These are phyloP conservation scores for Boletus huronensis DNA, from an alignment of 768 basidiomycete species.

Conservation along the genomic window DNA sequence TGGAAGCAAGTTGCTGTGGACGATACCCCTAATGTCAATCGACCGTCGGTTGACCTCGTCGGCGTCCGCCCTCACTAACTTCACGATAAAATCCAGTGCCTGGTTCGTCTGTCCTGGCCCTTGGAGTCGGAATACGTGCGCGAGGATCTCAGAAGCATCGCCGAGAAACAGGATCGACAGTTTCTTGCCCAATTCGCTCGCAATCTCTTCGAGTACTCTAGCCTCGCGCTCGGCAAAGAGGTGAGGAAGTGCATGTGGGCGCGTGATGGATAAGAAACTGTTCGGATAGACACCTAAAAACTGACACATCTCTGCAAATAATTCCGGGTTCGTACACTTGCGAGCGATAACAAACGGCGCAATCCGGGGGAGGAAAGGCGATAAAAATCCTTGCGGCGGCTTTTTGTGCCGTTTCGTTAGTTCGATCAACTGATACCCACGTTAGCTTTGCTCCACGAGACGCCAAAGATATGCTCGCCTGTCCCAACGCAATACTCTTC, in stretches of 20 bases:
- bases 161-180: conserved; percentile 51
- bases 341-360: conserved; percentile 61
- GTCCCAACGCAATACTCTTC: conserved; percentile 63
- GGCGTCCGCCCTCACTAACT: conserved; percentile 50
- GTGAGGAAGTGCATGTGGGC: conserved; percentile 62
- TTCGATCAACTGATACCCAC: conserved; percentile 47
- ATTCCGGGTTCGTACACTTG: conserved; percentile 52
- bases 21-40: conserved; percentile 45
- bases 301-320: conserved; percentile 65
- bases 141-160: conserved; percentile 58
- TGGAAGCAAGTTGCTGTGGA: conserved; percentile 64
- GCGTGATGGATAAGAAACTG: conserved; percentile 63
- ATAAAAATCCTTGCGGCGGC: conserved; percentile 59
- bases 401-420: conserved; percentile 59
- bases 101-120: conserved; percentile 53
- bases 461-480: conserved; percentile 40
- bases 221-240: conserved; percentile 62
- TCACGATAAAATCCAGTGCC: conserved; percentile 59
- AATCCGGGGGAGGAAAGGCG: conserved; percentile 66
- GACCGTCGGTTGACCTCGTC: conserved; percentile 29
- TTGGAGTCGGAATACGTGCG: conserved; percentile 61
- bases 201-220: conserved; percentile 59
- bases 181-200: conserved; percentile 44
- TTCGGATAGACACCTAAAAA: conserved; percentile 54
- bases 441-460: background rate